Evolutionary conservation across 192 early-diverging fungal genomes (phyloP), one percentile per base, ranked within the genome.

Genomic region (Backusella australiensis): DNA sequence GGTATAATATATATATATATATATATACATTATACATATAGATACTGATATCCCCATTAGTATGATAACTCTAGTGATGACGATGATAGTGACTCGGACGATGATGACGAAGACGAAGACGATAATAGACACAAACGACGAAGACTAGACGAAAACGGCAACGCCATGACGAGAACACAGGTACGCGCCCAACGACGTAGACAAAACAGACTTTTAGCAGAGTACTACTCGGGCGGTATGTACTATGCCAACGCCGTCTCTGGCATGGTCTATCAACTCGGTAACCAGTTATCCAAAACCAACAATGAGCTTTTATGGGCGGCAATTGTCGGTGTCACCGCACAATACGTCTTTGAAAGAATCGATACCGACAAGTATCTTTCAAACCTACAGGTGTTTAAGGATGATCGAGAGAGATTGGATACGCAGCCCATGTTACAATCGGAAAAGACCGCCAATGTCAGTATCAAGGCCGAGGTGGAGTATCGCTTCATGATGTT

Each of bases 401-500:
- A 89, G 66, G 92, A 94, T 44, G 91, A 94, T 5, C 93, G 94
- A 0, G 85, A 88, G 5, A 85, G 91, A 26, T 87, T 96, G 34
- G 71, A 76, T 53, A 35, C 73, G 1, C 23, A 23, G 4, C 56
- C 56, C 3, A 6, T 17, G 19, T 49, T 49, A 49, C 46, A 49
- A 6, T 29, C 21, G 9, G 26, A 29, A 29, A 63, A 29, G 9
- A 63, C 56, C 0, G 86, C 92, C 17, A 87, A 93, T 67, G 77
- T 85, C 1, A 71, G 59, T 0, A 93, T 95, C 42, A 78, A 79
- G 23, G 88, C 85, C 72, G 86, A 86, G 2, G 89, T 92, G n/a
- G 97, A 99, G 81, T 93, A 96, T 42, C 84, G 90, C 49, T 90
- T 99, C 42, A 87, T 94, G 86, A 85, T 99, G 77, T 88, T 95